Conservation (phyloP, 2,329 filamentous ascomycete genomes). For the Hymenoscyphus occultus region DNA sequence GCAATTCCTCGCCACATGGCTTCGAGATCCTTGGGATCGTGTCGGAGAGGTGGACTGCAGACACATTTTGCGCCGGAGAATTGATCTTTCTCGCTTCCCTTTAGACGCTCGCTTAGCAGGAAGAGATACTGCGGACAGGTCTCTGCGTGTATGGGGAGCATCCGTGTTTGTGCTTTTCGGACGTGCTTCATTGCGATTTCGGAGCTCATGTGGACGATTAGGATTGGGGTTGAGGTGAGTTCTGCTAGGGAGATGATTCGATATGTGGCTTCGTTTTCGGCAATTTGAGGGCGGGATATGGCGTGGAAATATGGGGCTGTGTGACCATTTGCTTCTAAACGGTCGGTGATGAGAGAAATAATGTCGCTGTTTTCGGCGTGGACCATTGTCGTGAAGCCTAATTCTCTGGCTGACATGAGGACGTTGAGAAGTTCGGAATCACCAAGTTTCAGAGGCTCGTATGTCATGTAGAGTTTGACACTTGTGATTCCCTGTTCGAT, state of each 20-base stretch:
- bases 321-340: constrained; percentile 40
- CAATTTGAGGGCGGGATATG: constrained; percentile 44
- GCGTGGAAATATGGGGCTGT: constrained; percentile 46
- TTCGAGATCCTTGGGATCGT: constrained; percentile 47
- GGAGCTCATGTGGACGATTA: constrained; percentile 52
- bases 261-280: constrained; percentile 49
- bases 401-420: constrained; percentile 43
- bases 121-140: constrained; percentile 59
- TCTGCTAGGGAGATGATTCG: constrained; percentile 49
- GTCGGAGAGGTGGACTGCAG: constrained; percentile 50
- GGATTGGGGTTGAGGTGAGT: constrained; percentile 48
- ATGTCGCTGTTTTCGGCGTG: constrained; percentile 49
- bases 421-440: constrained; percentile 51
- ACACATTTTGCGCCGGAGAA: constrained; percentile 54
- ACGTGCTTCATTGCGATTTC: constrained; percentile 47
- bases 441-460: constrained; percentile 47
- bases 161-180: constrained; percentile 47
- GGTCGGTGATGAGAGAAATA: constrained; percentile 42
- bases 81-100: constrained; percentile 38
- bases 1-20: constrained; percentile 50
- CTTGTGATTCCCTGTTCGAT: constrained; percentile 44
- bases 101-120: constrained; percentile 47
- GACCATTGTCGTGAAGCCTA: constrained; percentile 48
- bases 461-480: constrained; percentile 54
- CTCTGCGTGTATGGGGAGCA: constrained; percentile 53